Evolutionary conservation across 2,329 filamentous ascomycete species (phyloP), one percentile per base, ranked within the genome.

Genomic region (Fusarium abutilonis): DNA sequence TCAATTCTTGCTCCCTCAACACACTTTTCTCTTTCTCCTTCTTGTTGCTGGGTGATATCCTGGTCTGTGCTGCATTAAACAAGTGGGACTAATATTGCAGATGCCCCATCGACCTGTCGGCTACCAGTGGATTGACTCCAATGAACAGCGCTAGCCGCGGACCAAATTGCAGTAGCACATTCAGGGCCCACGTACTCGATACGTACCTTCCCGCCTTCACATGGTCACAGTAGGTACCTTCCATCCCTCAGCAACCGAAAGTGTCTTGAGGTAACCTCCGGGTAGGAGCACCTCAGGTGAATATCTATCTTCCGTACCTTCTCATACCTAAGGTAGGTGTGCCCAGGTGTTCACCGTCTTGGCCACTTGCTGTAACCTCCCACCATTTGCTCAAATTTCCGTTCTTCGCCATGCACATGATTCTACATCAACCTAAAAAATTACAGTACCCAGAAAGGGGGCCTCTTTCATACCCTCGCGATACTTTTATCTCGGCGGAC

Each of bases 21-120:
- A 44, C 45, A 47, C 19, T 32, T 31, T 61, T 59, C 31, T 14
- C 52, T 38, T 39, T 49, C 50, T 62, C 60, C 53, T 44, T 56
- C 60, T 53, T 67, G 67, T 70, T 70, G 67, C 67, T 70, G 65
- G 67, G 67, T 67, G 50, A 70, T 57, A 50, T 31, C 57, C 54
- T 72, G 70, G 70, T 55, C 70, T 62, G 69, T 73, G 70, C 70
- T 57, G 54, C 53, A 63, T 65, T 68, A 72, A 72, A 71, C 64
- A 69, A 72, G 70, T 72, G 70, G 70, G 68, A 50, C 70, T 71
- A 67, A 72, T 70, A 73, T 73, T 70, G 58, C 68, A 71, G 60
- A 67, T 59, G 45, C 63, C 53, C 63, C 60, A 39, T 69, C 52
- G 39, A 63, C 58, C 55, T 68, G 59, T 60, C 64, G 55, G 55